These are phyloP conservation scores for Urostyla sp. DNA, from an alignment of 73 alveolate species.

Conservation along the genomic window DNA sequence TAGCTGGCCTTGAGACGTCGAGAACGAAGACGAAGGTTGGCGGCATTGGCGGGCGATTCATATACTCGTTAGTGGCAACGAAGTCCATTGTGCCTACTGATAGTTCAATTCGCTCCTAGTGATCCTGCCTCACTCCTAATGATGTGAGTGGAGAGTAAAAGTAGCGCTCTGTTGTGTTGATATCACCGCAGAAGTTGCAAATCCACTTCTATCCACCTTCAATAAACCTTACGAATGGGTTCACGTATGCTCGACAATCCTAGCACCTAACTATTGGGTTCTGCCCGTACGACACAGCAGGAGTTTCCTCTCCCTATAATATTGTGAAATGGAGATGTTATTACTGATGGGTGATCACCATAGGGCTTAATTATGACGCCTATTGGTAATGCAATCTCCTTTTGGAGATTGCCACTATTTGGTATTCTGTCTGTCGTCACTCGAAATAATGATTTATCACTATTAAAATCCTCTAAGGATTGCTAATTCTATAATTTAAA, in stretches of 20 bases:
- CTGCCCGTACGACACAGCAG: slow-evolving; percentile 68
- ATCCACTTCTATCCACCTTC: slow-evolving; percentile 85
- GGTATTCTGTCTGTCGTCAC: slow-evolving; percentile 62
- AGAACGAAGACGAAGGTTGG: slow-evolving; percentile 92
- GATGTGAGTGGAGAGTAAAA: slow-evolving; percentile 78
- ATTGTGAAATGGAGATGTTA: not conserved
- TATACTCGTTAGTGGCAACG: slow-evolving; percentile 81
- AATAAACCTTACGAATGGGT: slow-evolving; percentile 88
- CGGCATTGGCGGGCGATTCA: slow-evolving; percentile 93
- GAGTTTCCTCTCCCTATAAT: slow-evolving; percentile 73
- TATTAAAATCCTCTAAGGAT: slow-evolving; percentile 18
- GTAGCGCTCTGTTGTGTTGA: slow-evolving; percentile 78
- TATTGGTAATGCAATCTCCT: slow-evolving; percentile 55
- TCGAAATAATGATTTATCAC: slow-evolving; percentile 1
- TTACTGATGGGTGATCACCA: slow-evolving; percentile 55
- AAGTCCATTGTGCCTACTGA: slow-evolving; percentile 91
- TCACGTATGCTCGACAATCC: slow-evolving; percentile 94
- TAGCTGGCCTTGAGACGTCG: slow-evolving; percentile 89
- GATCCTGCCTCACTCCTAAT: slow-evolving; percentile 76
- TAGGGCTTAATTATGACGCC: slow-evolving; percentile 56
- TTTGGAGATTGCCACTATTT: slow-evolving; percentile 21
- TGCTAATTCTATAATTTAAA: too few relatives aligned
- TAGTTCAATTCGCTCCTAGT: slow-evolving; percentile 86
- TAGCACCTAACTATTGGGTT: slow-evolving; percentile 88
- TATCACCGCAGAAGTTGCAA: slow-evolving; percentile 89